Percentiles rank a stretch among this genome's conserved stretches.
phyloP scores from a whole-genome alignment of 306 rosid genomes.

The Pterocarpus macrocarpus region DNA sequence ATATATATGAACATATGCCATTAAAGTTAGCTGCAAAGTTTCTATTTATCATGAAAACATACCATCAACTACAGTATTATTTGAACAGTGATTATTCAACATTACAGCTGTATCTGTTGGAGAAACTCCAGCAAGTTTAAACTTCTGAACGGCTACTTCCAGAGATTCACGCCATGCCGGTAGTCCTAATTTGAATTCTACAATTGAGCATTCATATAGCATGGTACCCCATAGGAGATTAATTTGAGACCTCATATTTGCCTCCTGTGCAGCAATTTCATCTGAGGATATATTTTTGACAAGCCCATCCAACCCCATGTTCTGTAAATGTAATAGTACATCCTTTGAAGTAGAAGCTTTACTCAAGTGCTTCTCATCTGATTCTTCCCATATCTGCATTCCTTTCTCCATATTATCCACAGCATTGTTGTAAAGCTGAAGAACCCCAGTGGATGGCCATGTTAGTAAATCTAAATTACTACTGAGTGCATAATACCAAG shows the following conservation, averaged over 20 bases:
- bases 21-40: slow-evolving; percentile 22
- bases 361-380: slow-evolving; percentile 49
- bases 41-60: slow-evolving; percentile 18
- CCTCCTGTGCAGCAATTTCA: slow-evolving; percentile 68
- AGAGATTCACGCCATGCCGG: slow-evolving; percentile 83
- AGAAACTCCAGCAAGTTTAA: slow-evolving; percentile 89
- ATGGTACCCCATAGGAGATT: slow-evolving; percentile 88
- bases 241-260: slow-evolving; percentile 79
- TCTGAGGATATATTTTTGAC: slow-evolving; percentile 56
- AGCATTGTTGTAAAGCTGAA: slow-evolving; percentile 76
- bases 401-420: slow-evolving; percentile 92
- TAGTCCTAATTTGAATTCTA: slow-evolving; percentile 77
- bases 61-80: slow-evolving; percentile 71
- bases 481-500: slow-evolving; percentile 81
- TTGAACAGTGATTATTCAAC: slow-evolving; percentile 89
- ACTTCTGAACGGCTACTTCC: slow-evolving; percentile 80
- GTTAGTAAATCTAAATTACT: slow-evolving; percentile 60
- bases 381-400: slow-evolving; percentile 80
- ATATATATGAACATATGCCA: slow-evolving; percentile 6
- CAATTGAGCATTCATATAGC: slow-evolving; percentile 85
- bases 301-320: slow-evolving; percentile 61
- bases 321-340: slow-evolving; percentile 53
- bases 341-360: slow-evolving; percentile 57
- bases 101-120: slow-evolving; percentile 79
- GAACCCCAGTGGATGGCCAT: slow-evolving; percentile 68